Evolutionary conservation across 1,139 yeast species (phyloP).

Genomic region (Yamadazyma taylorii): DNA sequence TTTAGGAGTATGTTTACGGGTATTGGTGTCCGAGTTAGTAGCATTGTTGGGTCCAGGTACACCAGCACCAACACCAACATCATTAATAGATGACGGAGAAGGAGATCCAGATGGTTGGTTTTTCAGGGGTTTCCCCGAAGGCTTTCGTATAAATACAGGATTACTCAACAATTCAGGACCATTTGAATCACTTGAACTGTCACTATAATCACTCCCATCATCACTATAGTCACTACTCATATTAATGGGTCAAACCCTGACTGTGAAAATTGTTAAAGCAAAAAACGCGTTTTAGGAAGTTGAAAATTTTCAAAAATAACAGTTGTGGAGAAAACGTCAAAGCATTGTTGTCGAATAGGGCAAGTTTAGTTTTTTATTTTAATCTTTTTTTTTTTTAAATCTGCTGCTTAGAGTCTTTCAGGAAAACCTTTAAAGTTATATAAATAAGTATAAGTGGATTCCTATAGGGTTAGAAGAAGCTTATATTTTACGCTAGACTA

Average conservation of each 20-base stretch:
- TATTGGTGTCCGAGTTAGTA: neutral
- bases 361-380: neutral
- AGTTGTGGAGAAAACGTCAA: constrained; percentile 1
- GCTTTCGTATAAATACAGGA: constrained; percentile 12
- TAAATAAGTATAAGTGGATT: no score
- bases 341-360: no score
- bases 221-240: constrained; percentile 6
- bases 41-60: neutral
- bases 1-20: no score
- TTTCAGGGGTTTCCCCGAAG: no score
- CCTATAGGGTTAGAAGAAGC: no score
- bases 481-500: no score
- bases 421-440: no score
- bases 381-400: neutral
- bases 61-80: no score
- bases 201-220: constrained; percentile 9
- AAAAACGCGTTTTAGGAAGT: neutral
- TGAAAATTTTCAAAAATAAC: constrained; percentile 2
- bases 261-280: neutral
- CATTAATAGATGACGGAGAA: no score
- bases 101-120: no score
- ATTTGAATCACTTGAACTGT: neutral
- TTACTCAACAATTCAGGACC: constrained; percentile 6
- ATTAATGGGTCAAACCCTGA: constrained; percentile 1
- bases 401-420: no score